These are phyloP conservation scores for Conidiobolus incongruus DNA, from an alignment of 371 early-diverging fungal genomes.

Conservation along the genomic window DNA sequence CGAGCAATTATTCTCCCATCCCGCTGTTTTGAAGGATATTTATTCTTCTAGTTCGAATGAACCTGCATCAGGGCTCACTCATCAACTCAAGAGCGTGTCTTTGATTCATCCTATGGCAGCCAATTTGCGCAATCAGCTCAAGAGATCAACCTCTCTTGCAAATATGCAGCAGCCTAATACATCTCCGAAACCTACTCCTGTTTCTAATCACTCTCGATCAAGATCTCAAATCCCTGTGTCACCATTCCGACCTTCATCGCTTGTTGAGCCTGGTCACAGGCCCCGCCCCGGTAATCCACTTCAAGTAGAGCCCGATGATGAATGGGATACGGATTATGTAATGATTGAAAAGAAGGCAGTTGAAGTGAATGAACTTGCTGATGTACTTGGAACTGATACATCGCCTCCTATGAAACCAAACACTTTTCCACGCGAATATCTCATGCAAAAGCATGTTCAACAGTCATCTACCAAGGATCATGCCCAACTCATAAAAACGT, in stretches of 20 bases:
- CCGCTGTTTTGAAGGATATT: constrained; percentile 16
- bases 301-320: neutral
- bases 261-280: no score
- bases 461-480: neutral
- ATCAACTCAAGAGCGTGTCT: neutral
- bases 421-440: neutral
- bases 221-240: neutral
- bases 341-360: no score
- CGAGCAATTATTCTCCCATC: constrained; percentile 78
- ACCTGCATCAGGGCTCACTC: neutral
- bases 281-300: neutral
- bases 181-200: neutral
- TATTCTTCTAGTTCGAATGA: neutral
- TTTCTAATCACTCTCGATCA: neutral
- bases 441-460: neutral
- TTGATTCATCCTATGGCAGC: neutral
- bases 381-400: constrained; percentile 11
- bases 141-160: neutral
- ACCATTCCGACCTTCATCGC: neutral
- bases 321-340: constrained; percentile 49
- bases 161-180: neutral
- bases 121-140: neutral
- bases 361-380: constrained; percentile 70
- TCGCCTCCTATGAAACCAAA: neutral
- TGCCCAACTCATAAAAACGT: neutral